Base-by-base conservation (phyloP, 2,329 filamentous ascomycete species). In the Nemania sp. region DNA sequence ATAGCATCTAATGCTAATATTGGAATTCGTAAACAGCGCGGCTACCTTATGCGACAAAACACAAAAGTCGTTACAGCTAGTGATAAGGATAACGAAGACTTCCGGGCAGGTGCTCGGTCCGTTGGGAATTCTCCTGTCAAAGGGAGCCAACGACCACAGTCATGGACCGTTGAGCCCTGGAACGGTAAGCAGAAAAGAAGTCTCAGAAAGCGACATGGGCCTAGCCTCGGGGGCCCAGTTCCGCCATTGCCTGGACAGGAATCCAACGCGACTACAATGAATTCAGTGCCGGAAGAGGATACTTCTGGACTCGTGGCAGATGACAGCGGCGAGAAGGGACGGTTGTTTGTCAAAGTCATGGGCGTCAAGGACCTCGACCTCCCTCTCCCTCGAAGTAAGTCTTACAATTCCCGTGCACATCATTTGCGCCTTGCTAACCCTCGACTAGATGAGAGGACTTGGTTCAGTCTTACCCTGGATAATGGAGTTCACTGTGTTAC, bases 401-500 rank as follows among this genome's bases (percentile, higher is more conserved):
- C n/a, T 11, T 8, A 17, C 26, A 26, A 15, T 23, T 45, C 36
- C 6, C 24, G 33, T 48, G 9, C 5, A 1, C 6, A 9, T 26
- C 11, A 5, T 22, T 14, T 41, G n/a, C 6, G 36, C 23, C 14
- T 46, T 57, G 41, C 62, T 63, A 55, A 67, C 60, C 49, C 30
- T 42, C 3, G 39, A 43, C 6, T 61, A 94, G 90, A 89, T 66
- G 92, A 97, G 73, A 86, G 90, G 49, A 90, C 90, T 2, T 94
- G 90, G 82, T 99, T 99, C 75, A 92, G 93, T 64, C 81, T 99
- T 9, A 99, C 94, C 0, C 81, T 99, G n/a, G 94, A 99, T 72
- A 99, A 99, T 61, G 94, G 94, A 22, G 84, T 99, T 1, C 94
- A 99, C 71, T 99, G 94, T 66, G 94, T 99, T 14, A 99, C 94